These are phyloP conservation scores for Drechslerella stenobrocha DNA, from an alignment of 2,329 filamentous ascomycete genomes.

Conservation along the genomic window DNA sequence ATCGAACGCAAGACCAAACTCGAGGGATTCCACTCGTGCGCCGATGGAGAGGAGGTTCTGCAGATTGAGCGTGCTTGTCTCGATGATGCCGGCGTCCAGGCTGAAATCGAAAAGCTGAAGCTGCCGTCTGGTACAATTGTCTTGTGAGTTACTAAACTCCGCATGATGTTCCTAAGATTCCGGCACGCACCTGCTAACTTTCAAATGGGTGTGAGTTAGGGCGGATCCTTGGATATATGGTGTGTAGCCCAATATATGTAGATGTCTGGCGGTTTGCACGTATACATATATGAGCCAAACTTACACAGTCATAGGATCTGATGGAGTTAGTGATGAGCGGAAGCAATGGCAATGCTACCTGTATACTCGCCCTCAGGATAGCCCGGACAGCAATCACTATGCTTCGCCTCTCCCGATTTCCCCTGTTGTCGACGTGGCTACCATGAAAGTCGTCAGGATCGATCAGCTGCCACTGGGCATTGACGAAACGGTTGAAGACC, in stretches of 20 bases:
- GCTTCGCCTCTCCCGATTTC: constrained; percentile 69
- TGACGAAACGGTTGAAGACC: constrained; percentile 62
- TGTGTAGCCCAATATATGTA: no score
- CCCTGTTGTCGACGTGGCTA: constrained; percentile 67
- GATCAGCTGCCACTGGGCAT: constrained; percentile 70
- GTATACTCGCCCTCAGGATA: constrained; percentile 65
- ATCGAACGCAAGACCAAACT: constrained; percentile 65
- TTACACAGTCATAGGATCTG: constrained; percentile 59
- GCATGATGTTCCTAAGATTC: no score
- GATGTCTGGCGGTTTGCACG: no score
- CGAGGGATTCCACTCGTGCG: constrained; percentile 63
- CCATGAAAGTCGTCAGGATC: constrained; percentile 68
- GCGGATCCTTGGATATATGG: constrained; percentile 70
- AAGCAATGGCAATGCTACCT: constrained; percentile 67
- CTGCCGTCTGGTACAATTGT: constrained; percentile 65
- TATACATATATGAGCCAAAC: no score
- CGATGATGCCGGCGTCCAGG: constrained; percentile 63
- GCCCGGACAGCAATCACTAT: constrained; percentile 70
- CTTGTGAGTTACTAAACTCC: constrained; percentile 54
- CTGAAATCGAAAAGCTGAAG: constrained; percentile 66
- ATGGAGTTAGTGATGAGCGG: constrained; percentile 60
- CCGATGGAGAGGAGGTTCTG: constrained; percentile 65
- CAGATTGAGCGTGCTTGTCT: constrained; percentile 63
- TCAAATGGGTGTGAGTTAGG: constrained; percentile 1
- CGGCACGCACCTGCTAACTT: background rate